Conservation (phyloP, 495 filamentous ascomycete genomes). For the Daldinia decipiens region DNA sequence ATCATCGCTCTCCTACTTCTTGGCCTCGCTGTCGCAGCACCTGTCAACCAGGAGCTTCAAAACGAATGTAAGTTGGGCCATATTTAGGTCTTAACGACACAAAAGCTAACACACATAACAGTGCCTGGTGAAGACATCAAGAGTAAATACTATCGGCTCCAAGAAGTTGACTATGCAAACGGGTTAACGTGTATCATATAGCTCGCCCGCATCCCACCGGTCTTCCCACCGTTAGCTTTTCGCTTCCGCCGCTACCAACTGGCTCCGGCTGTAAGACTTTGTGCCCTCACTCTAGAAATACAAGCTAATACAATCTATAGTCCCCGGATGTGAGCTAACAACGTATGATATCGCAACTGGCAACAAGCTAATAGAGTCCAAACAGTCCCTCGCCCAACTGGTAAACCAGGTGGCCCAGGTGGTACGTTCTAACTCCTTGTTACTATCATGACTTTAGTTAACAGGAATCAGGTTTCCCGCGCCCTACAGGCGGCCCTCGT, state of each 20-base stretch:
- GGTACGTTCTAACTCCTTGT: conserved; percentile 1
- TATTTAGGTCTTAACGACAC: background rate
- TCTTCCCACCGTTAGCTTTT: conserved; percentile 16
- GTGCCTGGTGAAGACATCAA: conserved; percentile 11
- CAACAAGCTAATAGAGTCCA: background rate
- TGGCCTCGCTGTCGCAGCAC: conserved; percentile 33
- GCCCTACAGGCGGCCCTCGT: conserved; percentile 17
- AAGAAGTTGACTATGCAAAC: background rate
- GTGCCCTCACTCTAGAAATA: background rate
- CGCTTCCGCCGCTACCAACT: conserved; percentile 10
- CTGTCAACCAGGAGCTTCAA: conserved; percentile 23
- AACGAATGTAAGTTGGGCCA: conserved; percentile 6
- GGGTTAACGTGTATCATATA: conserved; percentile 9
- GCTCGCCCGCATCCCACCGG: conserved; percentile 21
- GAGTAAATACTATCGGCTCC: background rate
- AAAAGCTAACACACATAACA: conserved; percentile 7
- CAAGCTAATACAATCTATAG: conserved; percentile 7
- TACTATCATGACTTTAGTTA: background rate
- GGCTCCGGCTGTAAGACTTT: conserved; percentile 31
- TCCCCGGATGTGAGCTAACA: conserved; percentile 15
- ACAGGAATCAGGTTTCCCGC: background rate
- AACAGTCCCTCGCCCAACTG: conserved; percentile 22
- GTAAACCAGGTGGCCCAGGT: conserved; percentile 7
- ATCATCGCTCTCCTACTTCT: conserved; percentile 35
- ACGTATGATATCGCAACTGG: background rate